Evolutionary conservation across 2,329 filamentous ascomycete genomes (phyloP).

Genomic region (Alternaria alternata): DNA sequence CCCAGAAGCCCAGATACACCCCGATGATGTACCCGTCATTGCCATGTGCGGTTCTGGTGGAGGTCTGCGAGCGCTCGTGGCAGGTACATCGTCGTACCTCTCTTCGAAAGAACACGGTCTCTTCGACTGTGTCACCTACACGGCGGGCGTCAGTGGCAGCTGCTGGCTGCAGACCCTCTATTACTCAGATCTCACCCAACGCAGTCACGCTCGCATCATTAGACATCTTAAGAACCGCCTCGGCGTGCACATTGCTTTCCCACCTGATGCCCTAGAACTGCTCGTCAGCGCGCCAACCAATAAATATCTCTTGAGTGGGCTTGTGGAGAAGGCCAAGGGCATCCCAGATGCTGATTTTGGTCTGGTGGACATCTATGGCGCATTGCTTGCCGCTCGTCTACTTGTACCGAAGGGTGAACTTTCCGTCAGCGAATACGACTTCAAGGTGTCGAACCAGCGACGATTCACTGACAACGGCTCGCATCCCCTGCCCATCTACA

Average conservation of each 20-base stretch:
- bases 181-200: constrained; percentile 77
- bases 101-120: constrained; percentile 86
- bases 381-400: constrained; percentile 82
- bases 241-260: constrained; percentile 90
- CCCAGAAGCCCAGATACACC: constrained; percentile 81
- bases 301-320: constrained; percentile 84
- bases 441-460: constrained; percentile 90
- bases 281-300: constrained; percentile 91
- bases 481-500: constrained; percentile 92
- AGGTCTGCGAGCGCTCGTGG: constrained; percentile 86
- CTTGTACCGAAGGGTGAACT: constrained; percentile 87
- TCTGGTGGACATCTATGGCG: constrained; percentile 90
- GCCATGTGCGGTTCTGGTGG: constrained; percentile 95
- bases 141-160: constrained; percentile 91
- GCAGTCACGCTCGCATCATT: constrained; percentile 73
- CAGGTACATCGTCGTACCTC: constrained; percentile 85
- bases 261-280: constrained; percentile 80
- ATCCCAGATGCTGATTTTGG: constrained; percentile 83
- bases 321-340: constrained; percentile 91
- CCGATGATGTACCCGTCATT: constrained; percentile 91
- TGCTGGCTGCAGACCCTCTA: constrained; percentile 95
- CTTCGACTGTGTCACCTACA: constrained; percentile 94
- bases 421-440: constrained; percentile 76
- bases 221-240: constrained; percentile 87
- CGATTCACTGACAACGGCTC: constrained; percentile 78